These are phyloP conservation scores for Pueraria montana DNA, from an alignment of 306 rosid species.

Conservation along the genomic window DNA sequence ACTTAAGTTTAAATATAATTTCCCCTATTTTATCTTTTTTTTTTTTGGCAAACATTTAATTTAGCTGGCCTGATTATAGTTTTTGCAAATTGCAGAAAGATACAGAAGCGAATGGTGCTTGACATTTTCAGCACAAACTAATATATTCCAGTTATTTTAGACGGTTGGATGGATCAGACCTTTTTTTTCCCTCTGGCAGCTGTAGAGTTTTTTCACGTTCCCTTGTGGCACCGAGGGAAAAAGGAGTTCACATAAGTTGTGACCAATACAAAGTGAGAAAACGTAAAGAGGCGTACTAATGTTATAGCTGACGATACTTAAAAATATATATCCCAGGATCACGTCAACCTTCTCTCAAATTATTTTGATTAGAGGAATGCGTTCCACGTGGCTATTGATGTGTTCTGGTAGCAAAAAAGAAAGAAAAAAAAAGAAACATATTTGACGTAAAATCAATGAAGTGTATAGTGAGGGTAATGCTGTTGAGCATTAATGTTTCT, in stretches of 20 bases:
- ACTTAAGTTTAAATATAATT: neutral
- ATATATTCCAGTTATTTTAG: constrained; percentile 55
- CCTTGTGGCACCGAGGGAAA: constrained; percentile 53
- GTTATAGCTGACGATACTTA: constrained; percentile 45
- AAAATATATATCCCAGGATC: constrained; percentile 39
- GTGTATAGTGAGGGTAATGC: constrained; percentile 1
- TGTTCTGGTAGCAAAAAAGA: constrained; percentile 3
- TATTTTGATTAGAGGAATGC: constrained; percentile 38
- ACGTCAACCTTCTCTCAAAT: constrained; percentile 41
- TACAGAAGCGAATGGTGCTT: constrained; percentile 57
- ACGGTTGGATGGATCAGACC: constrained; percentile 52
- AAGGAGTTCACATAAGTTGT: constrained; percentile 49
- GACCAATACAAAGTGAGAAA: constrained; percentile 57
- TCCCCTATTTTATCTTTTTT: neutral
- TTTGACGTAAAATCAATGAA: constrained; percentile 39
- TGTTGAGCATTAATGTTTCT: neutral
- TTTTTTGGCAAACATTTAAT: neutral
- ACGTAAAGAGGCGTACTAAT: constrained; percentile 54
- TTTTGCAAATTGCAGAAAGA: constrained; percentile 66
- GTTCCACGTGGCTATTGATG: constrained; percentile 33
- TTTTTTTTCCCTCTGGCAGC: constrained; percentile 41
- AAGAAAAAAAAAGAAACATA: neutral
- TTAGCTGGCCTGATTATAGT: constrained; percentile 36
- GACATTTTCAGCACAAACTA: constrained; percentile 49
- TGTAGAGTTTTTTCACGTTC: constrained; percentile 42